These are phyloP conservation scores for Periconia digitata DNA, from an alignment of 2,329 filamentous ascomycete species.

Conservation along the genomic window DNA sequence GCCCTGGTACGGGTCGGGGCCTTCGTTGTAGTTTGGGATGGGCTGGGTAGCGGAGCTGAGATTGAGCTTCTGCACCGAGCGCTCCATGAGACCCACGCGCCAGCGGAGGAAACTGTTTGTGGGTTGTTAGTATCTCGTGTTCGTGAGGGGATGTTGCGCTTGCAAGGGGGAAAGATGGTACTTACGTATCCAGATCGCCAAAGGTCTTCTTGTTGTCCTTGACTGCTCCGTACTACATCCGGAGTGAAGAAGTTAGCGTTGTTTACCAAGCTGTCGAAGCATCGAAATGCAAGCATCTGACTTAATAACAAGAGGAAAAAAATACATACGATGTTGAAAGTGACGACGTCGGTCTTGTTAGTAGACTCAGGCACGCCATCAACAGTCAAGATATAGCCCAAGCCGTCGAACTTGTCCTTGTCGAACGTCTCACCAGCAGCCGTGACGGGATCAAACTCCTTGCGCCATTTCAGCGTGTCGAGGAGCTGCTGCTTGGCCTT, in stretches of 20 bases:
- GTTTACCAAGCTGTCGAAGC: too few species aligned
- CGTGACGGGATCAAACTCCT: constrained; percentile 70
- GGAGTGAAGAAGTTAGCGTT: too few species aligned
- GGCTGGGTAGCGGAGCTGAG: constrained; percentile 68
- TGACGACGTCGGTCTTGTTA: constrained; percentile 67
- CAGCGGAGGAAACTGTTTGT: constrained; percentile 77
- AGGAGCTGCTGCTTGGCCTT: constrained; percentile 77
- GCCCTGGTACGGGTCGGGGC: constrained; percentile 82
- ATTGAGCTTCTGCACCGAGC: constrained; percentile 73
- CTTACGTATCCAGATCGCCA: constrained; percentile 74
- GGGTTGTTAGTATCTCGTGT: constrained; percentile 1
- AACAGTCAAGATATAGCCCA: constrained; percentile 82
- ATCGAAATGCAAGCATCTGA: too few species aligned
- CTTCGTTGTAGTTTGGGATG: constrained; percentile 68
- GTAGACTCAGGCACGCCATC: constrained; percentile 55
- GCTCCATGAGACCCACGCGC: constrained; percentile 89
- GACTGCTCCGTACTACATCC: constrained; percentile 85
- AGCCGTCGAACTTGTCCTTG: constrained; percentile 69
- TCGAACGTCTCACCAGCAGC: constrained; percentile 64
- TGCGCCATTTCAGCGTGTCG: constrained; percentile 81
- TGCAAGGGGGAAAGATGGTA: constrained; percentile 3
- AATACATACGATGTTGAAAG: constrained; percentile 95
- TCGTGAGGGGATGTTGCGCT: not conserved
- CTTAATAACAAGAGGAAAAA: too few species aligned
- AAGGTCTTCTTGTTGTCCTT: constrained; percentile 82